Evolutionary conservation across 495 filamentous ascomycete genomes (phyloP).

Genomic region (Penicillium verhagenii): DNA sequence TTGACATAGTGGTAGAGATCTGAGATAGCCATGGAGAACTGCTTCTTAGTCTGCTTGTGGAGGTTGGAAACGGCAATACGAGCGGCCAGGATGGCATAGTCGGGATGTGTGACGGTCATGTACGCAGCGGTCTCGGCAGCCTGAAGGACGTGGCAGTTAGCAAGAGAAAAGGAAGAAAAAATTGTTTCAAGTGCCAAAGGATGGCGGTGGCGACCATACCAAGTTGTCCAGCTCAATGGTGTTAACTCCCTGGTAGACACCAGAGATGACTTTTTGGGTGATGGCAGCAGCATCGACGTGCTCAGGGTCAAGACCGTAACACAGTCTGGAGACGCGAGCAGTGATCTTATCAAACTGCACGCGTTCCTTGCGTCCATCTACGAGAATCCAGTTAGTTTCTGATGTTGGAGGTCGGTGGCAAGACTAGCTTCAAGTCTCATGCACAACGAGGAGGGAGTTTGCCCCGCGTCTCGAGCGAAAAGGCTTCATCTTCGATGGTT

Average conservation of each 20-base stretch:
- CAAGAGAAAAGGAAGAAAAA: background rate
- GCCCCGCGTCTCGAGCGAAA: slow-evolving; percentile 5
- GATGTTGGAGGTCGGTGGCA: slow-evolving; percentile 24
- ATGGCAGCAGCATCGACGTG: slow-evolving; percentile 98
- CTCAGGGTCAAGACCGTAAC: slow-evolving; percentile 93
- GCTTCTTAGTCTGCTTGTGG: slow-evolving; percentile 99
- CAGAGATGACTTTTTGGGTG: slow-evolving; percentile 98
- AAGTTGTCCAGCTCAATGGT: slow-evolving; percentile 95
- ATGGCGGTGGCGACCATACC: slow-evolving; percentile 53
- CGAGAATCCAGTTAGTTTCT: slow-evolving; percentile 22
- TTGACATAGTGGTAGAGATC: slow-evolving; percentile 97
- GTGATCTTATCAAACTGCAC: slow-evolving; percentile 99
- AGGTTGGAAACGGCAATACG: slow-evolving; percentile 99
- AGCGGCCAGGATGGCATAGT: slow-evolving; percentile 97
- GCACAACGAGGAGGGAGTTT: background rate
- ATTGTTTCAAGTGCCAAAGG: background rate
- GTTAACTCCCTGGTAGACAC: slow-evolving; percentile 97
- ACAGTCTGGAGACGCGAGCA: slow-evolving; percentile 92
- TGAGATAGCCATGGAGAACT: slow-evolving; percentile 89
- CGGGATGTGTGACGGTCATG: slow-evolving; percentile 99
- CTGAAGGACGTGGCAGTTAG: slow-evolving; percentile 44
- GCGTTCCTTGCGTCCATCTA: slow-evolving; percentile 99
- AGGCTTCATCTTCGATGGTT: background rate
- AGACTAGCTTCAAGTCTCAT: slow-evolving; percentile 7
- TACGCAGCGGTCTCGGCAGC: slow-evolving; percentile 98